Base-by-base conservation (phyloP, 2,329 filamentous ascomycete genomes). In the Trichoderma atroviride region DNA sequence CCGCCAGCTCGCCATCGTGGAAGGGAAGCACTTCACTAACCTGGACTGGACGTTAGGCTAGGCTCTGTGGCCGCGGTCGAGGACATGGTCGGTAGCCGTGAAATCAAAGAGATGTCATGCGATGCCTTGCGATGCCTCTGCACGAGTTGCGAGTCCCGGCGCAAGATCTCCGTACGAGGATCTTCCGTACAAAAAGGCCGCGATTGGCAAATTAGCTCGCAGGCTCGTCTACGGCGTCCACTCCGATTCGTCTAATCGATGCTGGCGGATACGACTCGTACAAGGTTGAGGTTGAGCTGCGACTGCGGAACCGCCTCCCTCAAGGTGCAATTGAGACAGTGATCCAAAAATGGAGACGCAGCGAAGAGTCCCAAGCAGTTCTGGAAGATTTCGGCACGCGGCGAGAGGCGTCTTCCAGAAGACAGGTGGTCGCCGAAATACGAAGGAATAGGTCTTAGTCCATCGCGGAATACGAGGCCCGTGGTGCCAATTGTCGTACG, bases 11-110 rank as follows among this genome's bases (percentile, higher is more conserved):
- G 16, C 43, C 13, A 33, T 43, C 57, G n/a, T 14, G 1, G 35
- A 29, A 33, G 33, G 33, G 33, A 33, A 24, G 22, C 22, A 16
- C 10, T 50, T 22, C 69, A 76, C 79, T 73, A 71, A 81, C 80
- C 77, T 74, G 78, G 75, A 77, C 77, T 79, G 70, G 76, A 73
- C 72, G 75, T 73, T 73, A 80, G 78, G 61, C 75, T 75, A 66
- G 79, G 75, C 73, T 81, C 78, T 71, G 74, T 75, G 67, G 77
- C 74, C 68, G 77, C 74, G 69, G 77, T 75, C 68, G 82, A 82
- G 68, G 82, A 82, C 82, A 83, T 84, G 73, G 72, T 77, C 70
- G 71, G 70, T 40, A 69, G 58, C 16, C 13, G 69, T 72, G 71
- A 65, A 68, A 66, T 72, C 71, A 65, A 68, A 66, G 68, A 72